Evolutionary conservation across 2,329 filamentous ascomycete genomes (phyloP).

Genomic region (Aspergillus quadricinctus): DNA sequence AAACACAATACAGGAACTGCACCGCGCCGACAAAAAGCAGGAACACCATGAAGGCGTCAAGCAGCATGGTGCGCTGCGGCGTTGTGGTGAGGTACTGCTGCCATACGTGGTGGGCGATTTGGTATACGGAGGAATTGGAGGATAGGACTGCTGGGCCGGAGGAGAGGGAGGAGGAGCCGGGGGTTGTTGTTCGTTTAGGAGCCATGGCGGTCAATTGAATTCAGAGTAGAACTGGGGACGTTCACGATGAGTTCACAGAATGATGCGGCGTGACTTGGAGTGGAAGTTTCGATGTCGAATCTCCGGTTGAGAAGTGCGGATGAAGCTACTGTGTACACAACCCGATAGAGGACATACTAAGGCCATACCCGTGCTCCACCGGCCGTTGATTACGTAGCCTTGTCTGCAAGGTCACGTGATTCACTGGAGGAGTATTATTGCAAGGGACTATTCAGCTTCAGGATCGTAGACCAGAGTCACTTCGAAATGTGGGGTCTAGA

Average conservation of each 20-base stretch:
- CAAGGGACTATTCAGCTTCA: no score
- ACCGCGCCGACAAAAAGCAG: constrained; percentile 78
- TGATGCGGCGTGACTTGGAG: neutral
- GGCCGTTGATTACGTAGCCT: neutral
- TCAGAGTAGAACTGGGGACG: neutral
- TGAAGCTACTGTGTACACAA: constrained; percentile 14
- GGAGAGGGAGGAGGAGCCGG: constrained; percentile 24
- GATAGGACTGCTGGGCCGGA: constrained; percentile 34
- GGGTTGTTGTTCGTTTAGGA: constrained; percentile 22
- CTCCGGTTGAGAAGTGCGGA: neutral
- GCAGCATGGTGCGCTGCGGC: constrained; percentile 83
- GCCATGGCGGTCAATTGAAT: constrained; percentile 6
- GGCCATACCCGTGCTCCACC: neutral
- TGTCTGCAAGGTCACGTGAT: neutral
- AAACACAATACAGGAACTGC: constrained; percentile 88
- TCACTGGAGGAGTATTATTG: no score
- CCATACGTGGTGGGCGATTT: constrained; percentile 68
- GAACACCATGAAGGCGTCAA: constrained; percentile 88
- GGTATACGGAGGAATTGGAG: constrained; percentile 39
- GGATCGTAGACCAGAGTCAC: no score
- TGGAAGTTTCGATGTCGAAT: neutral
- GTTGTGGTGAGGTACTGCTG: constrained; percentile 75
- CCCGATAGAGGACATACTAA: neutral
- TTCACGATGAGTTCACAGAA: neutral
- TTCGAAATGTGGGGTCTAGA: no score